Evolutionary conservation across 331 rosid genomes (phyloP), one percentile per base, ranked within the genome.

Genomic region (Stylosanthes scabra): DNA sequence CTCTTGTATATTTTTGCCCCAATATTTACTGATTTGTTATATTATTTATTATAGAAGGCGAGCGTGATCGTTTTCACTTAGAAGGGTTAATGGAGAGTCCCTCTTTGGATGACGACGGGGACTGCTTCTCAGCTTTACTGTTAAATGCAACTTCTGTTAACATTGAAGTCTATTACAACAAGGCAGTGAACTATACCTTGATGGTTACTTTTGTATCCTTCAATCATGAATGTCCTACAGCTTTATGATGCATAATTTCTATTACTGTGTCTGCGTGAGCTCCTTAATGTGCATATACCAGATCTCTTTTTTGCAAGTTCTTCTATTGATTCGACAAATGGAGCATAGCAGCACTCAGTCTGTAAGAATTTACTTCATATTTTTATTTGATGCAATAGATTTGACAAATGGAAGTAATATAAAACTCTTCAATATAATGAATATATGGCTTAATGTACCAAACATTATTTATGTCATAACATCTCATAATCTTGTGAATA

Each of bases 131-230:
- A 27, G 96, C 97, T 72, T 61, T 95, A 63, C 82, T 84, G 66
- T 73, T 95, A 66, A 95, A 95, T 84, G 97, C 92, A 46, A 90
- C 97, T 72, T 91, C 97, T 55, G 86, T 95, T 76, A 92, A 95
- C 65, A 83, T 95, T 65, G 99, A 90, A 86, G 93, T 86, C 74
- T 95, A 95, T 86, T 95, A 95, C 64, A 95, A 87, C 84, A 95
- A 95, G 72, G 99, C 99, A 65, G 97, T 95, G 83, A 95, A 95
- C 88, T 91, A 91, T 81, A 95, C 99, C 52, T 85, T 95, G 90
- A 90, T 95, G 99, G 99, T 95, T 81, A 91, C 97, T 62, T 95
- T 95, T 90, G 99, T 95, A 95, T 95, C 99, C 97, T 91, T 81
- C 70, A 64, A 40, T 59, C 39, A 67, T 41, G 69, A 66, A 54